Evolutionary conservation across 257 asterid genomes (phyloP), one percentile per base, ranked within the genome.

Genomic region (Fraxinus excelsior): DNA sequence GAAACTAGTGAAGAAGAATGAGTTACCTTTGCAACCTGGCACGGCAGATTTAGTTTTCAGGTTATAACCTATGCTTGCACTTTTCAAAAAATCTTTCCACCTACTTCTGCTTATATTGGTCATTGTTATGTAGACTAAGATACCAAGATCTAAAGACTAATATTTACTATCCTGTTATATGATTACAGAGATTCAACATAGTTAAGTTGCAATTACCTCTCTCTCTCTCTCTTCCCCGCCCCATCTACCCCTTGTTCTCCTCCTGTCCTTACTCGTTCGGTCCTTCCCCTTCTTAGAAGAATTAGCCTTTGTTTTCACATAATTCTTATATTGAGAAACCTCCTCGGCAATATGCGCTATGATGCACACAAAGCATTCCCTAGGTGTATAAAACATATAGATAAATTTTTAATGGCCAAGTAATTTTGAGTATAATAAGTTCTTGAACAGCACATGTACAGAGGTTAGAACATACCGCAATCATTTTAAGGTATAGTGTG

Each of bases 11-110:
- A 84, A 87, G 83, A 90, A 80, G 82, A 96, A 89, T 82, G 82
- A 82, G 51, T 75, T 93, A 76, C 90, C 96, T 72, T 73, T 91
- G 81, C 98, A 90, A 84, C 88, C 97, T 80, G 93, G 97, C 81
- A 90, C 92, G 3, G 97, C 96, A 35, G 98, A 93, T 80, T 83
- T 90, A 80, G 89, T 93, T 72, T 87, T 95, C 82, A 87, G 97
- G 98, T 84, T 8, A 16, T 58, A n/a, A 58, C 13, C 9, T 21
- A 9, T 23, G 16, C 67, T 58, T 58, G 31, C 4, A 9, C 7
- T n/a, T 58, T 10, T 21, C 14, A 56, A 56, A n/a, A 5, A 56
- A n/a, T n/a, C 25, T 2, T 7, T 21, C 67, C 28, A 2, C 67
- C 31, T 2, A 18, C 67, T 58, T n/a, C 28, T 58, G 29, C 67